phyloP scores from a whole-genome alignment of 1,284 basidiomycete species.

The Puccinia polysora region DNA sequence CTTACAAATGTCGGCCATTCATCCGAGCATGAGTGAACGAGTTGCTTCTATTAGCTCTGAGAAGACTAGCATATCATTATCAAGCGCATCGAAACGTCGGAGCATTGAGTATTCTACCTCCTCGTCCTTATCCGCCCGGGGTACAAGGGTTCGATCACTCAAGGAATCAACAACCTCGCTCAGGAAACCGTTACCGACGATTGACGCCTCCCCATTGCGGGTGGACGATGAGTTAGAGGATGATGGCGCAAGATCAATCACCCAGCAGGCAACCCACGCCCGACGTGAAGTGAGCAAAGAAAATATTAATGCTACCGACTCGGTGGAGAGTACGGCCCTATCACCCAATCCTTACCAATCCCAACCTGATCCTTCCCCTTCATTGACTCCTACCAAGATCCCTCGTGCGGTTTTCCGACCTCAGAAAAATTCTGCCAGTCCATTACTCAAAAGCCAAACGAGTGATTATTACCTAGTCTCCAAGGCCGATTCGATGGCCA shows the following conservation, averaged over 20 bases:
- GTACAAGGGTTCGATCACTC: slow-evolving; percentile 55
- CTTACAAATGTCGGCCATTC: slow-evolving; percentile 76
- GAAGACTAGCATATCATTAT: slow-evolving; percentile 53
- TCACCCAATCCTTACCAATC: slow-evolving; percentile 2
- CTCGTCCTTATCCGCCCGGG: slow-evolving; percentile 54
- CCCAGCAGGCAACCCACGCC: neutral
- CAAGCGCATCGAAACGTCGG: slow-evolving; percentile 55
- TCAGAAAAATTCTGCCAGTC: slow-evolving; percentile 16
- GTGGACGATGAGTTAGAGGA: slow-evolving; percentile 28
- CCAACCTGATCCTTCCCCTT: slow-evolving; percentile 35
- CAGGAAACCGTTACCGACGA: slow-evolving; percentile 58
- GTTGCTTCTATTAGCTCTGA: slow-evolving; percentile 61
- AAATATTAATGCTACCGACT: slow-evolving; percentile 19
- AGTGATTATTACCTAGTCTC: neutral
- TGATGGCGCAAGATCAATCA: neutral
- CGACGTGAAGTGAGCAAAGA: slow-evolving; percentile 31
- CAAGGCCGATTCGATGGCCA: neutral
- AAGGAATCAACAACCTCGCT: slow-evolving; percentile 64
- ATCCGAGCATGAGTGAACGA: slow-evolving; percentile 69
- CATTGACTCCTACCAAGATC: slow-evolving; percentile 74
- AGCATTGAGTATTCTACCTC: slow-evolving; percentile 51
- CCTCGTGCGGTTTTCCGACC: slow-evolving; percentile 65
- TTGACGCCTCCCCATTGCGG: slow-evolving; percentile 67
- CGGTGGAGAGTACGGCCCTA: neutral
- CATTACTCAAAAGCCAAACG: slow-evolving; percentile 5